Base-by-base conservation (phyloP, 2,329 filamentous ascomycete genomes). In the Aspergillus proliferans region DNA sequence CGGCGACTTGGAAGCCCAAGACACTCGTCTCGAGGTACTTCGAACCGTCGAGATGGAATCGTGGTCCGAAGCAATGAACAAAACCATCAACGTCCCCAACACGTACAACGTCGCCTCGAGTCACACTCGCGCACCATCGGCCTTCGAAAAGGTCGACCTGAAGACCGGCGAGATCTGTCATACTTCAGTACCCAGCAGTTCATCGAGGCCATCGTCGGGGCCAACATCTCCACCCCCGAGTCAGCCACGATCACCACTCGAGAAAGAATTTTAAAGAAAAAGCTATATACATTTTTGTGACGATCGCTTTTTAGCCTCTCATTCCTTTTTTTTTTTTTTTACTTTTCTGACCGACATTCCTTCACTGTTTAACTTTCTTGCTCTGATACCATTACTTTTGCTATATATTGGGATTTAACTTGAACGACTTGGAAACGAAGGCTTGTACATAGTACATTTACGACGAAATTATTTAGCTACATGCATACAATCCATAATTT, bases 11-110 rank as follows among this genome's bases (percentile, higher is more conserved):
- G 58, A 61, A 33, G 46, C 43, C 3, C 34, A 38, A 4, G 28
- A 41, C 7, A 51, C 59, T 44, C 63, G 58, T 2, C 56, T 67
- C 24, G 61, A 61, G 44, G 62, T 68, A 14, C 51, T 68, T 45
- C 65, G 65, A 19, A 69, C 67, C 4, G 58, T 69, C 1, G 67
- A 69, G 47, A 62, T 69, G 59, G 59, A 68, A 28, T 66, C 57
- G 2, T 67, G 60, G 56, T 56, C 58, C 9, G 65, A 69, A 43
- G 53, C 57, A 3, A 51, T 59, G 26, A 49, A 47, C 10, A 47
- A 48, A 3, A 48, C 47, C 22, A 47, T 58, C n/a, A 40, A 49
- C 1, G 39, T 48, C 8, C 52, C 49, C 6, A 57, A 53, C 21
- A 41, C n/a, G 12, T 58, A 54, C n/a, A 46, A 54, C 39, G 50